Evolutionary conservation across 306 rosid genomes (phyloP), one percentile per base, ranked within the genome.

Genomic region (Trifolium fragiferum): DNA sequence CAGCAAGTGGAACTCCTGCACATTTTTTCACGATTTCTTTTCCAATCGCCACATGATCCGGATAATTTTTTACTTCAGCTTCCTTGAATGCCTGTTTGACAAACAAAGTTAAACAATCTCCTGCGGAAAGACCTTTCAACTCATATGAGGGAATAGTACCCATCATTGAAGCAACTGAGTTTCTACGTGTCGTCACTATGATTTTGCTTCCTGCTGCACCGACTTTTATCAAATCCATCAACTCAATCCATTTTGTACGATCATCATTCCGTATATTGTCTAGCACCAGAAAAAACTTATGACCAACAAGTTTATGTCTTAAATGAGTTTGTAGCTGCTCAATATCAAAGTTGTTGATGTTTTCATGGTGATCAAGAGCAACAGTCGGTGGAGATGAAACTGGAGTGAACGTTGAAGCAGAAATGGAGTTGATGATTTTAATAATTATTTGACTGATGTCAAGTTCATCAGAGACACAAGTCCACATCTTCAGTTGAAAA

Each of bases 61-160:
- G 54, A 66, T 41, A 11, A 6, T 66, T 66, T 6, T 0, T 7
- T 41, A 1, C 75, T 7, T 70, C 75, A 0, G 64, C 63, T 6
- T 51, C 63, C 61, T 53, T 51, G 1, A 70, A 70, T 6, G 75
- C 64, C 49, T 50, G 51, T 70, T 70, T 35, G 19, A 70, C 20
- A 70, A 51, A 70, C 2, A 70, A 10, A 3, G 50, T 33, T 40
- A 70, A 32, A 33, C 50, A 70, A 13, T 70, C 6, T 0, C 7
- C 13, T 1, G 0, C 3, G 35, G 50, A 49, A 33, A 70, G 75
- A 51, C 49, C 63, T 18, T 18, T 0, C 13, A 70, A 53, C 11
- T 15, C 27, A 40, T 70, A 37, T 1, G 75, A 3, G 9, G 53
- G 15, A 53, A 70, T 0, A 3, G 3, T 13, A 12, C 75, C 65